phyloP scores from a whole-genome alignment of 768 basidiomycete genomes.

The Tylopilus subfusipes region DNA sequence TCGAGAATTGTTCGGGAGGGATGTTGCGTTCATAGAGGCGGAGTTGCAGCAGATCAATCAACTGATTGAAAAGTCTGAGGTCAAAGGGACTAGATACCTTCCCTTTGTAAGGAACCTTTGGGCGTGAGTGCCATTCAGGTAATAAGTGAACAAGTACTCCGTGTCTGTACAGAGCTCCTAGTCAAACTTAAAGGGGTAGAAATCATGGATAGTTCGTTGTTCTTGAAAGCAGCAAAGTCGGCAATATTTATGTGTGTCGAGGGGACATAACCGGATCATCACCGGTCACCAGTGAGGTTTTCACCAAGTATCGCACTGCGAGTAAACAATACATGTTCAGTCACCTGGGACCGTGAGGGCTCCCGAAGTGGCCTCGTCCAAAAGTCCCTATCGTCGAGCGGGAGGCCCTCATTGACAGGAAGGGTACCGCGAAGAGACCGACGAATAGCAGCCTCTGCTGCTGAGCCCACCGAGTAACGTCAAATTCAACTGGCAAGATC shows the following conservation, averaged over 20 bases:
- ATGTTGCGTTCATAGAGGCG: constrained; percentile 38
- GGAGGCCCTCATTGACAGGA: not conserved
- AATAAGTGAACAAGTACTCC: not conserved
- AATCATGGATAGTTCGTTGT: not conserved
- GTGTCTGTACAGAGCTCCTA: not conserved
- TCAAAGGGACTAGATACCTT: constrained; percentile 41
- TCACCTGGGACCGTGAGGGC: not conserved
- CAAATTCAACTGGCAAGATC: not conserved
- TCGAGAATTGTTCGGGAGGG: constrained; percentile 45
- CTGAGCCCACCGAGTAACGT: not conserved
- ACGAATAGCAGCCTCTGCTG: not conserved
- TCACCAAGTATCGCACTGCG: not conserved
- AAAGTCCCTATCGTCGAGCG: not conserved
- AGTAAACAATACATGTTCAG: constrained; percentile 10
- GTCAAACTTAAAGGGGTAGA: not conserved
- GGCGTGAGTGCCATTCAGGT: constrained; percentile 21
- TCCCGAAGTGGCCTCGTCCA: not conserved
- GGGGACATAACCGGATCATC: not conserved
- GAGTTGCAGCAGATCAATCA: constrained; percentile 41
- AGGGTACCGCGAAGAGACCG: not conserved
- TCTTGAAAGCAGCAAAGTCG: not conserved
- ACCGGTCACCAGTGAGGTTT: not conserved
- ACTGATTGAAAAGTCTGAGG: constrained; percentile 32
- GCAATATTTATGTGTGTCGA: not conserved
- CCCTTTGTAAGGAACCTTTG: constrained; percentile 28